Evolutionary conservation across 345 rosid genomes (phyloP), one percentile per base, ranked within the genome.

Genomic region (Iberis pinnata): DNA sequence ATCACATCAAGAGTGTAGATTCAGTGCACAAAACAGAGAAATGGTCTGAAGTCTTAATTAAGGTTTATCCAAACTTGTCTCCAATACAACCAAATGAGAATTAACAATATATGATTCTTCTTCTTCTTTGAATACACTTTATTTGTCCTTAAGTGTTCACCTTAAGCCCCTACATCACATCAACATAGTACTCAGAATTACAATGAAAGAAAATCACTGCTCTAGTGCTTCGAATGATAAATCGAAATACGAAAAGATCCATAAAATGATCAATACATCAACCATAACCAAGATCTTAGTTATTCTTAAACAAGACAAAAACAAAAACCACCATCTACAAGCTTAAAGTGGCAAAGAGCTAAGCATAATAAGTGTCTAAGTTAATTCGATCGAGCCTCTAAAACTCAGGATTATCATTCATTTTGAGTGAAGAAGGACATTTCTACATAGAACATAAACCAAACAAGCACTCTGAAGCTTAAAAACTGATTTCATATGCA

Each of bases 41-140:
- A n/a, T n/a, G n/a, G n/a, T n/a, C n/a, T n/a, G n/a, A n/a, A n/a
- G n/a, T n/a, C n/a, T n/a, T n/a, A n/a, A n/a, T n/a, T n/a, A n/a
- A n/a, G n/a, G n/a, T 29, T 60, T 33, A 67, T 24, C 22, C 5
- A 9, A 24, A 53, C 33, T 39, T 25, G 37, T 60, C 43, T 48
- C 26, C 51, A 60, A 67, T 14, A 45, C 53, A 67, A 46, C 25
- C 40, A 60, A 67, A 67, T 35, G 33, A 11, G 19, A 54, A 60
- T n/a, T 11, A 10, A 46, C 46, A 53, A 41, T 29, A 17, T 1
- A 12, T 44, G 20, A 59, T 9, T 36, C 48, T 0, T 20, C 62
- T 35, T 52, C 53, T 49, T 65, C 52, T 41, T 67, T 53, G 49
- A 65, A 40, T 39, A 33, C 52, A 38, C 58, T 54, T 68, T 68